These are phyloP conservation scores for Cryptococcus wingfieldii DNA, from an alignment of 1,284 basidiomycete genomes.

Conservation along the genomic window DNA sequence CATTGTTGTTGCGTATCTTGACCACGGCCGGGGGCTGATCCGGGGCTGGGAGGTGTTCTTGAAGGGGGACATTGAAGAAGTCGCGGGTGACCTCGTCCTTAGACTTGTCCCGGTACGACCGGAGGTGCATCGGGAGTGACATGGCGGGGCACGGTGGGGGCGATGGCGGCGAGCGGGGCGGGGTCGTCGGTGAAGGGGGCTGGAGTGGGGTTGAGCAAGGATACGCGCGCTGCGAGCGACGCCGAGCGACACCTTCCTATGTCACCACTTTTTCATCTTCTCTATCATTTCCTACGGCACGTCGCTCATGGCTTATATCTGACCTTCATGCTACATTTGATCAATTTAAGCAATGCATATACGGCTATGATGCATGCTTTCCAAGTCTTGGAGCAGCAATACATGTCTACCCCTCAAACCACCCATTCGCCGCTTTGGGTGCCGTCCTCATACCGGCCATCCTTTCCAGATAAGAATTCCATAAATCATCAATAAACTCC, in stretches of 20 bases:
- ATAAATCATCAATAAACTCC: conserved; percentile 20
- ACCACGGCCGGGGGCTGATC: conserved; percentile 31
- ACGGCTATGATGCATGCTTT: too few relatives aligned
- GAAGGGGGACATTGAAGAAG: conserved; percentile 72
- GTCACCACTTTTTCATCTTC: neutral
- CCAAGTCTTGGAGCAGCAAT: too few relatives aligned
- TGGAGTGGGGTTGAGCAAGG: too few relatives aligned
- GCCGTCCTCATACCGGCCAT: conserved; percentile 6
- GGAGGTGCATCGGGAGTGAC: conserved; percentile 61
- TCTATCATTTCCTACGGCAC: neutral
- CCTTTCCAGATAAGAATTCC: conserved; percentile 13
- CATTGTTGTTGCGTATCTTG: conserved; percentile 20
- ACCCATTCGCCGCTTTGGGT: conserved; percentile 2
- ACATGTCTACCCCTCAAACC: neutral
- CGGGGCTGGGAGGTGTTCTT: conserved; percentile 33
- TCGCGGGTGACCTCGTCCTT: conserved; percentile 75
- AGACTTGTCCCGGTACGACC: conserved; percentile 83
- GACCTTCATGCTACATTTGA: neutral
- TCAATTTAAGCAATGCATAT: too few relatives aligned
- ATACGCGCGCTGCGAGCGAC: too few relatives aligned
- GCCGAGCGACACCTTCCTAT: neutral
- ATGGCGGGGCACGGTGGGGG: conserved; percentile 21
- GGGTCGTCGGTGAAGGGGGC: neutral
- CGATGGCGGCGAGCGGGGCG: neutral
- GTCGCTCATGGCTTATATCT: too few relatives aligned